These are phyloP conservation scores for Dendrobium officinale DNA, from an alignment of 106 monocot species.

Conservation along the genomic window DNA sequence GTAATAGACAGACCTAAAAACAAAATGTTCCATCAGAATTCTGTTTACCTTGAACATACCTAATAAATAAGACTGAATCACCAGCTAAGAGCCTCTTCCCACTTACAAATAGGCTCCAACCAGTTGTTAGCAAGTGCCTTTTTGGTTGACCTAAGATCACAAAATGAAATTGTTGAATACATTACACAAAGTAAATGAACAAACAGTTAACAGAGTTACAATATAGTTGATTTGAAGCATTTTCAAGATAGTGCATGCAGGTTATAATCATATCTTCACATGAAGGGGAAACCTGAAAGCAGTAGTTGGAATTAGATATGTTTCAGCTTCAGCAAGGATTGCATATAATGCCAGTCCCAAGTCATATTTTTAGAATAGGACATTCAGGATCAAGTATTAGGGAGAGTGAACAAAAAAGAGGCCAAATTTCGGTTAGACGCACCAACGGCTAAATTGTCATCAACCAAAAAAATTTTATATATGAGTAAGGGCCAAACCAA, in stretches of 20 bases:
- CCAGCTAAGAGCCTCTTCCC: conserved; percentile 54
- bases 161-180: background rate
- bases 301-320: no score
- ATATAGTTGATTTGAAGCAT: background rate
- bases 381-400: background rate
- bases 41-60: conserved; percentile 15
- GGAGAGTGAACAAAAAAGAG: background rate
- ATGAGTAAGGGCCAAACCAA: no score
- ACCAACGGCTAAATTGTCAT: background rate
- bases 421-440: background rate
- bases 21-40: background rate
- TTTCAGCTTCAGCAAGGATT: no score
- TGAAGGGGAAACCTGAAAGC: no score
- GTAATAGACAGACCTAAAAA: background rate
- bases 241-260: background rate
- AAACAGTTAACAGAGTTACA: background rate
- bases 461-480: no score
- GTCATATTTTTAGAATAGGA: background rate
- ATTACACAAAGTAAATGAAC: background rate
- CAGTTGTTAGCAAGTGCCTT: conserved; percentile 24
- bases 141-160: conserved; percentile 37
- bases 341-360: no score
- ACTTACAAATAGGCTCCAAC: conserved; percentile 52
- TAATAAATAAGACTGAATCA: conserved; percentile 63
- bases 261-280: background rate